Evolutionary conservation across 2,329 filamentous ascomycete species (phyloP).

Genomic region (Fusarium sp.): DNA sequence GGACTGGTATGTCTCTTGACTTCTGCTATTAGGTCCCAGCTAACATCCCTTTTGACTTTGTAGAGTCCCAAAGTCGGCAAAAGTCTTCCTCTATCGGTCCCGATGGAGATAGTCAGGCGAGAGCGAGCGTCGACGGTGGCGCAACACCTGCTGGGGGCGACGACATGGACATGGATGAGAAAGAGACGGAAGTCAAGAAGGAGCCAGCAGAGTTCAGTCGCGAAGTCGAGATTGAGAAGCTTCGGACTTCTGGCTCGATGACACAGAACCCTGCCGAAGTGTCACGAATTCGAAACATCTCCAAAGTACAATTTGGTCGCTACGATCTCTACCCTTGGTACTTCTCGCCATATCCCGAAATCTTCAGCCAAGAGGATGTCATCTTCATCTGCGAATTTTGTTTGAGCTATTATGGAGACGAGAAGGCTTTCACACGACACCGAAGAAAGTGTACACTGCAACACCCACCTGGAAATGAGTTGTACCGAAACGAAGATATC

Average conservation of each 20-base stretch:
- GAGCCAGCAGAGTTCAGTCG: slow-evolving; percentile 72
- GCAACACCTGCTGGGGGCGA: slow-evolving; percentile 59
- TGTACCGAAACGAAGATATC: slow-evolving; percentile 93
- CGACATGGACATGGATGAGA: slow-evolving; percentile 67
- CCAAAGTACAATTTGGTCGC: slow-evolving; percentile 91
- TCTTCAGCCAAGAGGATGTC: slow-evolving; percentile 87
- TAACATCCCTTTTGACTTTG: slow-evolving; percentile 53
- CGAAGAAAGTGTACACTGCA: slow-evolving; percentile 88
- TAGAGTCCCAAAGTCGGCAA: slow-evolving; percentile 59
- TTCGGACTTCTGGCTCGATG: slow-evolving; percentile 95
- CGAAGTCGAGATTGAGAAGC: slow-evolving; percentile 95
- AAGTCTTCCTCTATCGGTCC: slow-evolving; percentile 57
- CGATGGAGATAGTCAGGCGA: slow-evolving; percentile 59
- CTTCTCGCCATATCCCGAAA: slow-evolving; percentile 94
- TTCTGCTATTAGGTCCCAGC: neutral
- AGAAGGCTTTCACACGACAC: slow-evolving; percentile 85
- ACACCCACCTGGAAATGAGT: slow-evolving; percentile 96
- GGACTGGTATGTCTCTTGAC: slow-evolving; percentile 52
- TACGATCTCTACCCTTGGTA: slow-evolving; percentile 98
- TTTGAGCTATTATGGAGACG: slow-evolving; percentile 86
- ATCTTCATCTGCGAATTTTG: slow-evolving; percentile 99
- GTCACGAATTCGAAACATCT: slow-evolving; percentile 93
- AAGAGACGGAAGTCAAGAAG: slow-evolving; percentile 57
- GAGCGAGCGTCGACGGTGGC: slow-evolving; percentile 56
- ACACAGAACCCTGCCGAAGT: slow-evolving; percentile 98